These are phyloP conservation scores for Zymoseptoria tritici DNA, from an alignment of 2,329 filamentous ascomycete genomes.

Conservation along the genomic window DNA sequence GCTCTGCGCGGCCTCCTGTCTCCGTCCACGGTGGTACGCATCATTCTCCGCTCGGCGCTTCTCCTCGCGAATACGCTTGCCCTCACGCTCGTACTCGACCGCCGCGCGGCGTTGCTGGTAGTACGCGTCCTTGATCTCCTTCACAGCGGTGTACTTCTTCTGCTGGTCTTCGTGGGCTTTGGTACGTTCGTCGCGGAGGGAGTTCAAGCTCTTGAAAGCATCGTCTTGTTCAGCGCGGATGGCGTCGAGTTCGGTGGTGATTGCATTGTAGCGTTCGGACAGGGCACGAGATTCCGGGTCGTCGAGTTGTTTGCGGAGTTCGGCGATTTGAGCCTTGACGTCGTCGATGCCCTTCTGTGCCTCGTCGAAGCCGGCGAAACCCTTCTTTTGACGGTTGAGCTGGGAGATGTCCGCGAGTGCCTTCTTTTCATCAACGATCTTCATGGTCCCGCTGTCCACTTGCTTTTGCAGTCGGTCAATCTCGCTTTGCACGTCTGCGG, in stretches of 20 bases:
- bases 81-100: conserved; percentile 75
- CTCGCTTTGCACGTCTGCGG: conserved; percentile 78
- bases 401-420: conserved; percentile 72
- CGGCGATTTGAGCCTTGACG: conserved; percentile 77
- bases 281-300: conserved; percentile 86
- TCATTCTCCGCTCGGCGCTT: conserved; percentile 75
- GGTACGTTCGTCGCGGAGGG: conserved; percentile 75
- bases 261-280: conserved; percentile 74
- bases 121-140: conserved; percentile 84
- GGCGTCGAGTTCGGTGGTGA: conserved; percentile 78
- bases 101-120: conserved; percentile 75
- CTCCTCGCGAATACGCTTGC: conserved; percentile 67
- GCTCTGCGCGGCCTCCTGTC: conserved; percentile 67
- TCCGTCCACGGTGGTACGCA: conserved; percentile 61
- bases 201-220: conserved; percentile 79
- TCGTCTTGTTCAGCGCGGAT: conserved; percentile 91
- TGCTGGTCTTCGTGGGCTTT: conserved; percentile 80
- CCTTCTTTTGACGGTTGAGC: conserved; percentile 84
- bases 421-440: conserved; percentile 96
- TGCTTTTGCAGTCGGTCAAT: conserved; percentile 74
- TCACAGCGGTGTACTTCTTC: conserved; percentile 73
- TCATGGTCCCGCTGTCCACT: conserved; percentile 85
- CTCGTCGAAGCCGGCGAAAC: conserved; percentile 76
- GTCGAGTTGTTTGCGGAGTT: conserved; percentile 80
- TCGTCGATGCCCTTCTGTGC: conserved; percentile 84